Conservation (phyloP, 75 land plant species). For the Sequoiadendron giganteum region DNA sequence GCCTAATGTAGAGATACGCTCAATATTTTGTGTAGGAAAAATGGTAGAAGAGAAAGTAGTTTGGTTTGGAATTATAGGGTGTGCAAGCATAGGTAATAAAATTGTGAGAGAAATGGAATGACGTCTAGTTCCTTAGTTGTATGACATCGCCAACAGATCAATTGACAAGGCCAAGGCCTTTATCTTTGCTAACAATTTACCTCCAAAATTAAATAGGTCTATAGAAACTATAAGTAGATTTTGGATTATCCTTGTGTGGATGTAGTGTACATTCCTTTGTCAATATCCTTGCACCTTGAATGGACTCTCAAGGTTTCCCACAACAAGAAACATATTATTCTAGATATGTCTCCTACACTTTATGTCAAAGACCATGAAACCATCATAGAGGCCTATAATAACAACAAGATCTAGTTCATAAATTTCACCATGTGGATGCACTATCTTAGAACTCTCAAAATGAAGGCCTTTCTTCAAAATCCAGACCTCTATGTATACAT, state of each 20-base stretch:
- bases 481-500: constrained; percentile 43
- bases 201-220: constrained; percentile 11
- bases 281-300: constrained; percentile 56
- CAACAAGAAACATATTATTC: constrained; percentile 70
- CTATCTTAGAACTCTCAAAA: constrained; percentile 63
- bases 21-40: not conserved
- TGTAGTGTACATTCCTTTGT: constrained; percentile 81
- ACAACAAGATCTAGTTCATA: constrained; percentile 67
- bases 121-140: constrained; percentile 42
- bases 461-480: constrained; percentile 45
- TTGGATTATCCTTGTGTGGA: constrained; percentile 63
- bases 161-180: constrained; percentile 42
- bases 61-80: constrained; percentile 74
- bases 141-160: constrained; percentile 52
- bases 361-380: constrained; percentile 50
- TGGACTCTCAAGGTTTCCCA: constrained; percentile 70
- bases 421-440: constrained; percentile 93
- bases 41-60: constrained; percentile 10
- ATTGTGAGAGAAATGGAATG: constrained; percentile 51
- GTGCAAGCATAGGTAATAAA: constrained; percentile 72
- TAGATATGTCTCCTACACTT: constrained; percentile 80
- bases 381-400: constrained; percentile 46
- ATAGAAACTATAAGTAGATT: constrained; percentile 30
- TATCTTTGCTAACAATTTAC: constrained; percentile 19
- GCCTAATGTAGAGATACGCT: too few species aligned